Percentiles rank a stretch among this genome's conserved stretches.
Conservation (phyloP, 805 yeast genomes). For the Wilhelminamyces savonicus region DNA sequence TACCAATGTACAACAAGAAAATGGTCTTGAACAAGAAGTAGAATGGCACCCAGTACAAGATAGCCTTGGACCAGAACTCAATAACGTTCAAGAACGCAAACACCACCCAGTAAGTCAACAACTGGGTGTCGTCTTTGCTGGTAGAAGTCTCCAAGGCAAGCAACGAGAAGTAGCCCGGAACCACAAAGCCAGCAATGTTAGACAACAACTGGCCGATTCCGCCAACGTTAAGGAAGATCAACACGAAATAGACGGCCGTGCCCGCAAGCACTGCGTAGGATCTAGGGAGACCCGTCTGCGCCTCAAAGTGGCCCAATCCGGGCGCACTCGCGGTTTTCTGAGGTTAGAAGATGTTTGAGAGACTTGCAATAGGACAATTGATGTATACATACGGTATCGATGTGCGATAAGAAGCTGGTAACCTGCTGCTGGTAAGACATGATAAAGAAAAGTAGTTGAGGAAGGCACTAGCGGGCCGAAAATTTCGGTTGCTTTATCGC, state of each 20-base stretch:
- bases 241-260: constrained; percentile 59
- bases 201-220: constrained; percentile 93
- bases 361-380: constrained; percentile 19
- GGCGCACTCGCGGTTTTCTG: constrained; percentile 26
- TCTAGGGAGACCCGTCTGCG: constrained; percentile 61
- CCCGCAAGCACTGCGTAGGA: constrained; percentile 74
- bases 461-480: too few species aligned
- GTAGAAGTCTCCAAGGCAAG: constrained; percentile 70
- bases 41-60: constrained; percentile 93
- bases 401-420: constrained; percentile 39
- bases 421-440: too few species aligned
- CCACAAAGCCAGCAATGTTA: constrained; percentile 82
- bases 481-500: too few species aligned
- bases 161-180: constrained; percentile 88
- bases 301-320: constrained; percentile 32
- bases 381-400: constrained; percentile 45
- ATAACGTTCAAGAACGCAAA: constrained; percentile 84
- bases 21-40: constrained; percentile 92
- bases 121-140: constrained; percentile 74
- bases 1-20: constrained; percentile 78
- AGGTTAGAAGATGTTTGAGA: constrained; percentile 4
- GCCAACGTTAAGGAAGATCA: constrained; percentile 85
- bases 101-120: constrained; percentile 97
- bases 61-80: constrained; percentile 94
- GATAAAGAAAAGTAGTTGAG: too few species aligned